Base-by-base conservation (phyloP, 305 asterid genomes). In the Fraxinus sp. region DNA sequence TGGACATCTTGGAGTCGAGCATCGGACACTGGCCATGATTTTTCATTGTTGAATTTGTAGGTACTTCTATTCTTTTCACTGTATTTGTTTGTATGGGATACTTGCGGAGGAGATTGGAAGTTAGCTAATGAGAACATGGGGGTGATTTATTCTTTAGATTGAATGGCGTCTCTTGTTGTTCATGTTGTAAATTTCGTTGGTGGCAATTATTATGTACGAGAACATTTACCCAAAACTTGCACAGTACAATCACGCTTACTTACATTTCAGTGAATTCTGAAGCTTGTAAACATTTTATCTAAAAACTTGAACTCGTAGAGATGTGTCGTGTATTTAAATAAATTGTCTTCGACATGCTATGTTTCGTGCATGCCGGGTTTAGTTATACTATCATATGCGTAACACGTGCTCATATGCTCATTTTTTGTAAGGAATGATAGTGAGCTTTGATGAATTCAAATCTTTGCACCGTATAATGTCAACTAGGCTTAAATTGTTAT, bases 31-130 rank as follows among this genome's bases (percentile, higher is more conserved):
- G 41, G 64, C 70, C 41, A 76, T 1, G 28, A 57, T 39, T 57
- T 57, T 57, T 55, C 28, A 39, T 16, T 6, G 77, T 78, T 9
- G 43, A 22, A 20, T 22, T 55, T 39, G 86, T 85, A 82, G 86
- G 84, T 82, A 79, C 41, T 82, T 79, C 16, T 28, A 77, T 79
- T 79, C 81, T 85, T 82, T 76, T 14, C 16, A 2, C 57, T 52
- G 22, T 52, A 33, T 72, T 80, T 79, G 36, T 74, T 79, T 64
- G 22, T 30, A 57, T 78, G 77, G 84, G 39, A 10, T 24, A 24
- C 4, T 10, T 26, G 74, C 36, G 26, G 36, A 26, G 74, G 74
- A 70, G 75, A 10, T 70, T 70, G 41, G 22, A 18, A 70, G 24
- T 30, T 14, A 70, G 75, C 39, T 70, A 70, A 70, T 0, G 24